Evolutionary conservation across 192 early-diverging fungal species (phyloP).

Genomic region (Physocladia obscura): DNA sequence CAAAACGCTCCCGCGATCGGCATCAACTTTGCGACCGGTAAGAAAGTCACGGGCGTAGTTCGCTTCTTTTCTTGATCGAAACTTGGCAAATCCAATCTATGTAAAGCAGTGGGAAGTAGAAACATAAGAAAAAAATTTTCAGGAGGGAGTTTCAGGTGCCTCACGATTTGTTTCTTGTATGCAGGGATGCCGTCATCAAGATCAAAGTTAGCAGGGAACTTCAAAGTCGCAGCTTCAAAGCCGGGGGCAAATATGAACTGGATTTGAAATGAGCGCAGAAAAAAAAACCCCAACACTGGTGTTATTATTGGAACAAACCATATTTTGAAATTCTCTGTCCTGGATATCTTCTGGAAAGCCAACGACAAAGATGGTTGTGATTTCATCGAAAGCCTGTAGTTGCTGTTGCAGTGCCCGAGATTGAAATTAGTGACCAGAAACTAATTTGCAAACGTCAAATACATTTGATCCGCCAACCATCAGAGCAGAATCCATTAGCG

Average conservation of each 20-base stretch:
- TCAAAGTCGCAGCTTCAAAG: constrained; percentile 96
- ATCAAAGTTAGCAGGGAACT: constrained; percentile 74
- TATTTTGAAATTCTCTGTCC: constrained; percentile 98
- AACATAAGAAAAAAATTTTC: constrained; percentile 1
- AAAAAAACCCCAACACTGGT: background rate
- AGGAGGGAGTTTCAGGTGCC: too few relatives aligned
- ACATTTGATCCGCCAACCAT: constrained; percentile 9
- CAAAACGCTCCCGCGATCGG: constrained; percentile 79
- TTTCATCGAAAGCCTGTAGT: constrained; percentile 68
- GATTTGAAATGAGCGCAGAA: background rate
- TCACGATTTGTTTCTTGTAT: constrained; percentile 28
- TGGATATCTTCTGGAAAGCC: constrained; percentile 99
- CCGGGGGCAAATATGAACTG: constrained; percentile 92
- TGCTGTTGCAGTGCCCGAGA: background rate
- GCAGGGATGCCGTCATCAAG: constrained; percentile 38
- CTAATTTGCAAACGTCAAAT: background rate
- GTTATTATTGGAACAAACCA: constrained; percentile 42
- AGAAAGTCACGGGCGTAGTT: constrained; percentile 88
- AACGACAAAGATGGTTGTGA: constrained; percentile 99
- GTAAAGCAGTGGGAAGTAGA: background rate
- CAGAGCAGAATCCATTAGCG: background rate
- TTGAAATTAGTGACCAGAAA: background rate
- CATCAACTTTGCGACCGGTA: constrained; percentile 90
- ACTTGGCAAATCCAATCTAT: constrained; percentile 98
- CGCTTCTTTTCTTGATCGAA: constrained; percentile 87